Conservation (phyloP, 495 filamentous ascomycete species). For the Aspergillus coremiiformis region DNA sequence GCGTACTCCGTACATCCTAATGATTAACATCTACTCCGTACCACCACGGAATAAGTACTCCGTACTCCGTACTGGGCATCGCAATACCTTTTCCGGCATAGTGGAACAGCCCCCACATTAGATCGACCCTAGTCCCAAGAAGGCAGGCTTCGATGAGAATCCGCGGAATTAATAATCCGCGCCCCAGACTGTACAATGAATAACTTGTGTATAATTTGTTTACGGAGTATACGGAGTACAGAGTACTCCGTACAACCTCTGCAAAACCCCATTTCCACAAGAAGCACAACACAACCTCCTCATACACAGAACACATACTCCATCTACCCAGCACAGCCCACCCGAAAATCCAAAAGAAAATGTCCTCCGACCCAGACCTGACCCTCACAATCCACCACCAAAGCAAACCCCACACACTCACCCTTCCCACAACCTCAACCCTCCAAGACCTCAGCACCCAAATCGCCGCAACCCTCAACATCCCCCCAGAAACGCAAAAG, state of each 20-base stretch:
- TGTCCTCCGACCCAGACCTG: too few species aligned
- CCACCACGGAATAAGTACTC: too few species aligned
- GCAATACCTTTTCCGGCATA: not conserved
- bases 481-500: constrained; percentile 66
- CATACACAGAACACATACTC: too few species aligned
- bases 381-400: constrained; percentile 52
- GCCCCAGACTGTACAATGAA: not conserved
- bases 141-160: not conserved
- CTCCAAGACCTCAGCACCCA: constrained; percentile 56
- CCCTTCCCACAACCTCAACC: constrained; percentile 59
- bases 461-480: constrained; percentile 49
- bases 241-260: too few species aligned
- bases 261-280: too few species aligned
- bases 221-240: too few species aligned
- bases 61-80: too few species aligned
- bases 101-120: not conserved
- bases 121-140: not conserved
- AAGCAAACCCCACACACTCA: constrained; percentile 65
- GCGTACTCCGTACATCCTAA: too few species aligned
- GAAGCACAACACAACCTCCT: too few species aligned
- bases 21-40: too few species aligned
- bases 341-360: too few species aligned
- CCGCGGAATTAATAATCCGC: not conserved
- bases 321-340: too few species aligned
- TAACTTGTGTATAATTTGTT: not conserved